phyloP scores from a whole-genome alignment of 192 early-diverging fungal species.

The Geranomyces variabilis region DNA sequence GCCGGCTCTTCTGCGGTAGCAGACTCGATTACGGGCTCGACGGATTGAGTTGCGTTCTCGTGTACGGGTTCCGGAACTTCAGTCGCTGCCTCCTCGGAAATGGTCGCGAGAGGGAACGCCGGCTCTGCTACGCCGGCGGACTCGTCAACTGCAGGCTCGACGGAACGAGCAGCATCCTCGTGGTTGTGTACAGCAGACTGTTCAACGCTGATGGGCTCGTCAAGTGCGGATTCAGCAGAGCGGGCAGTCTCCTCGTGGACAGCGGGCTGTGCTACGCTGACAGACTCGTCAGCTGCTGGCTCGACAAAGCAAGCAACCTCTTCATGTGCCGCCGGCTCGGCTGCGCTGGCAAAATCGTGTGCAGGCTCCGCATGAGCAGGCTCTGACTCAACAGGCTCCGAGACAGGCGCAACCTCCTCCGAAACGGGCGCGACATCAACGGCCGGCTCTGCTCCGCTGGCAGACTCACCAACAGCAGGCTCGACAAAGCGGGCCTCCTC shows the following conservation, averaged over 20 bases:
- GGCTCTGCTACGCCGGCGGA: not conserved
- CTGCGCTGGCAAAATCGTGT: not conserved
- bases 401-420: no score
- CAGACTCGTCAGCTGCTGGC: not conserved
- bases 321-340: not conserved
- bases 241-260: not conserved
- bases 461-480: not conserved
- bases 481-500: no score
- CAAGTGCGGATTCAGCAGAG: not conserved
- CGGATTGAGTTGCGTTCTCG: not conserved
- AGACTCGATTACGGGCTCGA: no score
- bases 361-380: not conserved
- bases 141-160: no score
- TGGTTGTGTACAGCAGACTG: no score
- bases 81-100: not conserved
- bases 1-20: no score
- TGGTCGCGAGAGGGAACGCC: not conserved
- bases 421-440: not conserved
- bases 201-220: no score
- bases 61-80: not conserved
- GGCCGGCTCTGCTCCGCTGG: not conserved
- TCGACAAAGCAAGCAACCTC: no score
- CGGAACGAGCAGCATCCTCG: no score
- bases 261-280: not conserved
- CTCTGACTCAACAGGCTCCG: not conserved